Conservation (phyloP, 495 filamentous ascomycete species). For the Darksidea phi region DNA sequence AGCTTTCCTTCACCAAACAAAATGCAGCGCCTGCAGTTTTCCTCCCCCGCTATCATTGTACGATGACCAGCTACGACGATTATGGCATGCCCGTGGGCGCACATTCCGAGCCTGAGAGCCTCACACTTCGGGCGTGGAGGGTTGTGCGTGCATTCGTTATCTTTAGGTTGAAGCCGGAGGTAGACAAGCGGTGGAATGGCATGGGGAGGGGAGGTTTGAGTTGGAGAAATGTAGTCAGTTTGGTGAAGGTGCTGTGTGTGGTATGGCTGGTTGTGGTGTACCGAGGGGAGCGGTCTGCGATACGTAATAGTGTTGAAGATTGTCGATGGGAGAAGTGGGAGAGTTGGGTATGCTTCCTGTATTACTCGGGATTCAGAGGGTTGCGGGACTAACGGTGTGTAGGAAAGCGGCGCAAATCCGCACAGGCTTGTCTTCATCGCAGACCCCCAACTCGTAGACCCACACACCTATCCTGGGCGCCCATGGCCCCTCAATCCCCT, state of each 20-base stretch:
- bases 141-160: slow-evolving; percentile 23
- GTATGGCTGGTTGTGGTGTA: slow-evolving; percentile 77
- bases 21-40: slow-evolving; percentile 25
- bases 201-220: slow-evolving; percentile 19
- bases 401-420: slow-evolving; percentile 75
- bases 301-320: slow-evolving; percentile 61
- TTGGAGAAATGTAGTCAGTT: slow-evolving; percentile 18
- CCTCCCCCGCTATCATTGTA: not conserved
- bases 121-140: slow-evolving; percentile 17
- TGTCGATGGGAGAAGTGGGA: slow-evolving; percentile 90
- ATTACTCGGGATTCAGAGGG: not conserved
- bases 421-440: slow-evolving; percentile 87
- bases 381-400: slow-evolving; percentile 17
- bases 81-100: slow-evolving; percentile 34
- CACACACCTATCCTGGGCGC: slow-evolving; percentile 91
- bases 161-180: slow-evolving; percentile 16
- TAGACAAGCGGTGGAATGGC: slow-evolving; percentile 1
- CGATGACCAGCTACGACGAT: slow-evolving; percentile 36
- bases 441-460: slow-evolving; percentile 96
- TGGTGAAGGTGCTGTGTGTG: slow-evolving; percentile 57
- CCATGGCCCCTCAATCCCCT: slow-evolving; percentile 82
- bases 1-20: slow-evolving; percentile 9
- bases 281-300: slow-evolving; percentile 84
- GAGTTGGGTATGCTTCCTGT: slow-evolving; percentile 69
- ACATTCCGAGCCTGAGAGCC: slow-evolving; percentile 32